These are phyloP conservation scores for Hirsutella thompsonii DNA, from an alignment of 2,329 filamentous ascomycete species.

Conservation along the genomic window DNA sequence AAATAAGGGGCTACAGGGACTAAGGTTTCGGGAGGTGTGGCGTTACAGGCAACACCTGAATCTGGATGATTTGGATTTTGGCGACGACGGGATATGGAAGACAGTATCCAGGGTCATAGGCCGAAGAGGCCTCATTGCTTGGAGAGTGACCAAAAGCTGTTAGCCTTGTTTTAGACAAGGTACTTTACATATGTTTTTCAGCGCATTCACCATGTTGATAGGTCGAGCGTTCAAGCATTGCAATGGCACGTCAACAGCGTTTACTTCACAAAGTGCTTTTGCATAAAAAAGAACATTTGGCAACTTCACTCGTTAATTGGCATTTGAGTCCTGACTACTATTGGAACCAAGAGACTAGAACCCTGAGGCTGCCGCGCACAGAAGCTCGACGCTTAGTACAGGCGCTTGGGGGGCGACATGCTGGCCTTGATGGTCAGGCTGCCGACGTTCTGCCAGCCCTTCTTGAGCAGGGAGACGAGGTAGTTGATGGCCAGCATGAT, in stretches of 20 bases:
- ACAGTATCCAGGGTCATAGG: slow-evolving; percentile 57
- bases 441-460: slow-evolving; percentile 99
- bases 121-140: slow-evolving; percentile 45
- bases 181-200: too few relatives aligned
- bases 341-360: not conserved
- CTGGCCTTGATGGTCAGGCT: slow-evolving; percentile 99
- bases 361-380: not conserved
- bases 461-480: slow-evolving; percentile 98
- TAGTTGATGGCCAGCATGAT: slow-evolving; percentile 99
- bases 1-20: slow-evolving; percentile 44
- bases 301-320: slow-evolving; percentile 2
- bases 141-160: slow-evolving; percentile 54
- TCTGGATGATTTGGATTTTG: slow-evolving; percentile 70
- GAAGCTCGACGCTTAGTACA: slow-evolving; percentile 57
- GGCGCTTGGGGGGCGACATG: slow-evolving; percentile 96
- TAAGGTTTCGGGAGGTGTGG: slow-evolving; percentile 61
- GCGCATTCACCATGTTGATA: too few relatives aligned
- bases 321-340: slow-evolving; percentile 4
- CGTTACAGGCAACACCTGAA: slow-evolving; percentile 56
- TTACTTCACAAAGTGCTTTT: too few relatives aligned
- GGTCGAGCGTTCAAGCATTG: too few relatives aligned
- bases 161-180: not conserved
- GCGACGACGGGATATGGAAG: slow-evolving; percentile 59
- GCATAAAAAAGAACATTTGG: not conserved
- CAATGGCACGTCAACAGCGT: too few relatives aligned